phyloP scores from a whole-genome alignment of 176 grass and related monocot genomes.

The Musa itinerans region DNA sequence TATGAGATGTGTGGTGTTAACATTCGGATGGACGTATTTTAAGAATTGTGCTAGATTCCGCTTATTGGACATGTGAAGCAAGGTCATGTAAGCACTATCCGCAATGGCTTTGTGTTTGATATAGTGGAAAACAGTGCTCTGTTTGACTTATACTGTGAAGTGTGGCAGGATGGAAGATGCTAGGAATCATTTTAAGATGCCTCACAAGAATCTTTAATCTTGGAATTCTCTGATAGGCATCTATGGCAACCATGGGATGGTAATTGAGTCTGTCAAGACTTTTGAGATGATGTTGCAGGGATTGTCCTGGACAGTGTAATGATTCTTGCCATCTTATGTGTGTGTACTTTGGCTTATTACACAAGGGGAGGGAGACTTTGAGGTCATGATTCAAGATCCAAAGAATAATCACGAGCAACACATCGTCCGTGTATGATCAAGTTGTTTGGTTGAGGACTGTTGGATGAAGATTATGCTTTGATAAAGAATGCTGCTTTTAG shows the following conservation, averaged over 20 bases:
- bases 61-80: constrained; percentile 59
- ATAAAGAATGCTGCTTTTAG: constrained; percentile 56
- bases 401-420: constrained; percentile 62
- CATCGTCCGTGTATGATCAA: constrained; percentile 76
- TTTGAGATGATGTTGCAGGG: constrained; percentile 58
- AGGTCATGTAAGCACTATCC: constrained; percentile 49
- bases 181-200: constrained; percentile 71
- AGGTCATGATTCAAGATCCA: constrained; percentile 41
- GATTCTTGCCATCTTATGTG: constrained; percentile 55
- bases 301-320: constrained; percentile 61
- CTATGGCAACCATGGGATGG: constrained; percentile 78
- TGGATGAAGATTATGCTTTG: constrained; percentile 69
- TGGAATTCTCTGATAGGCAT: constrained; percentile 92
- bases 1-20: constrained; percentile 34
- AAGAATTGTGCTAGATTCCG: constrained; percentile 50
- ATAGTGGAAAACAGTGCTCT: constrained; percentile 47
- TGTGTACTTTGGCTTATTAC: constrained; percentile 53
- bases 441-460: constrained; percentile 62
- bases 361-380: constrained; percentile 56
- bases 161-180: constrained; percentile 91
- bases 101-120: constrained; percentile 49
- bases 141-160: constrained; percentile 69
- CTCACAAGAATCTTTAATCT: constrained; percentile 63
- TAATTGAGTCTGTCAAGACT: constrained; percentile 38
- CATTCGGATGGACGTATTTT: constrained; percentile 45